Base-by-base conservation (phyloP, 2,329 filamentous ascomycete genomes). In the Sporothrix sp. region DNA sequence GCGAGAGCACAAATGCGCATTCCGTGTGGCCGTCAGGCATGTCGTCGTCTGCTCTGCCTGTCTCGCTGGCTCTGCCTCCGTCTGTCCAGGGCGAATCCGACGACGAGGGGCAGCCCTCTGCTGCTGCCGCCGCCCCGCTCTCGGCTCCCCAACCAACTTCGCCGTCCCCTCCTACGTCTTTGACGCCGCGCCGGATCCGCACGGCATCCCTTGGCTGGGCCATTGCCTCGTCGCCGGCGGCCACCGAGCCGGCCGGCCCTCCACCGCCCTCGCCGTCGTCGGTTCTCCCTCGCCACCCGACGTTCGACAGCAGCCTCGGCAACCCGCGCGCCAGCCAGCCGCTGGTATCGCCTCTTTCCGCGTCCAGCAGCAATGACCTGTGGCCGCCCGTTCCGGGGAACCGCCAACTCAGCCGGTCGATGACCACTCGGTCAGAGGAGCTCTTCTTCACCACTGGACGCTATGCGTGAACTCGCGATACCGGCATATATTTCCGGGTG, bases 391-490 rank as follows among this genome's bases (percentile, higher is more conserved):
- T 18, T 1, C 54, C 54, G 11, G 55, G 54, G 33, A 50, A 57
- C 16, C 27, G 35, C 16, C 56, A 59, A 37, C 57, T 68, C 7
- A 62, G 62, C 16, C 62, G 69, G 46, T 64, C 63, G 0, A 54
- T 66, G 57, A 68, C 70, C 7, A 70, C 66, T 4, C 61, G 69
- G 50, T 71, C 69, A 2, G 70, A 71, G 23, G 70, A 72, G 55
- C 57, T 71, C 4, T 71, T 63, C 51, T 58, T 66, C 20, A 55
- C 55, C 2, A 40, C 40, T 8, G 32, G 33, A 8, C 52, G 58
- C n/a, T 58, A 58, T 27, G 55, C 58, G 5, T 59, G 45, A 40
- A 28, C 7, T n/a, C 4, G 21, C 9, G 8, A n/a, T 27, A 16
- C 11, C 30, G 14, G 4, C 8, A 7, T 3, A 3, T n/a, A 7